phyloP scores from a whole-genome alignment of 2,329 filamentous ascomycete genomes.

The Talaromyces atroroseus region DNA sequence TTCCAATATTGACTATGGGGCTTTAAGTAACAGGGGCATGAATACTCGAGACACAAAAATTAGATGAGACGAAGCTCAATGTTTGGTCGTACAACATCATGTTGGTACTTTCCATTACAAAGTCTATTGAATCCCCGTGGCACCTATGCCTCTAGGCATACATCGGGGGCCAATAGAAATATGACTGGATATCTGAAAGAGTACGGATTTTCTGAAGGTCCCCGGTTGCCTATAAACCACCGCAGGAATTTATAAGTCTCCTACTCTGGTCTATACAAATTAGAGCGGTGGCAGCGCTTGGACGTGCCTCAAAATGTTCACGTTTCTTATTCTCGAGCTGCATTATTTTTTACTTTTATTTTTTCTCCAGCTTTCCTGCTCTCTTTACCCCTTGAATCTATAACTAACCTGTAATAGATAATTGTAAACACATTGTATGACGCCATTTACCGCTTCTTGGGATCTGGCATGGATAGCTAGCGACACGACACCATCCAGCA shows the following conservation, averaged over 20 bases:
- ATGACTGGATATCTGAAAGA: background rate
- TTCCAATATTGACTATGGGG: background rate
- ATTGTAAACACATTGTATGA: background rate
- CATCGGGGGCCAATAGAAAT: background rate
- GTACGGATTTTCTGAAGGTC: background rate
- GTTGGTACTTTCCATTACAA: background rate
- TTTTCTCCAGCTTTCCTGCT: background rate
- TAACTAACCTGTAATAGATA: background rate
- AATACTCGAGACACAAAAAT: background rate
- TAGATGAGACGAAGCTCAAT: background rate
- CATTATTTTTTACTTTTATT: too few species aligned
- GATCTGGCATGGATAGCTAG: background rate
- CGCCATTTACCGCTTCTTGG: background rate
- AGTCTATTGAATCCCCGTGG: background rate
- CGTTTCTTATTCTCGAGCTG: background rate
- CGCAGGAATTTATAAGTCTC: background rate
- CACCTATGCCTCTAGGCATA: background rate
- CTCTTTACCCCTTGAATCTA: background rate
- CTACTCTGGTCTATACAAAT: background rate
- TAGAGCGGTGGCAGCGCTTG: background rate
- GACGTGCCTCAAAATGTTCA: background rate
- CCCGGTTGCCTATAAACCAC: background rate
- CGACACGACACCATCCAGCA: background rate
- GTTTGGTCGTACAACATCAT: background rate
- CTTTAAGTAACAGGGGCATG: background rate